Conservation (phyloP, 495 filamentous ascomycete genomes). For the Penicillium cosmopolitanum region DNA sequence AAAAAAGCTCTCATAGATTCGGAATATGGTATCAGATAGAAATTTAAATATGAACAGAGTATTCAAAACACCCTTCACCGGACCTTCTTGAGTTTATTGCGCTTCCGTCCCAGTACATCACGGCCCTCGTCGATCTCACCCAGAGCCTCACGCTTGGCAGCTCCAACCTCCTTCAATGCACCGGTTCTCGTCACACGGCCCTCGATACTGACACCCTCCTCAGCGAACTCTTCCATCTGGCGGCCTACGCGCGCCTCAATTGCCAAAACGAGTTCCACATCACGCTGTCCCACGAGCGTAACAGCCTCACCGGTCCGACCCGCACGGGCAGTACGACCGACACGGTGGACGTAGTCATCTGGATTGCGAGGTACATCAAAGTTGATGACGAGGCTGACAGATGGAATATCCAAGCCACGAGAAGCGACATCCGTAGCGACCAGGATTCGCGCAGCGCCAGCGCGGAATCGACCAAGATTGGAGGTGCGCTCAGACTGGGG, state of each 20-base stretch:
- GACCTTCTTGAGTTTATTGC: constrained; percentile 52
- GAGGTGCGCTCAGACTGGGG: constrained; percentile 79
- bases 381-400: constrained; percentile 88
- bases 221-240: constrained; percentile 78
- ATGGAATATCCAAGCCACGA: constrained; percentile 95
- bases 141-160: constrained; percentile 88
- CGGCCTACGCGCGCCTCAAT: constrained; percentile 84
- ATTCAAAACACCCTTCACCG: constrained; percentile 28
- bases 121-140: constrained; percentile 89
- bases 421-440: constrained; percentile 96
- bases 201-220: constrained; percentile 91
- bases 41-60: constrained; percentile 9
- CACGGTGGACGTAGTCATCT: constrained; percentile 96
- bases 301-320: constrained; percentile 80
- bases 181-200: constrained; percentile 76
- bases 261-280: constrained; percentile 81
- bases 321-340: constrained; percentile 92
- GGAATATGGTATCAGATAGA: constrained; percentile 23
- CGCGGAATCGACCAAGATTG: constrained; percentile 90
- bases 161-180: constrained; percentile 81
- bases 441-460: constrained; percentile 84
- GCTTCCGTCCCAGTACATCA: constrained; percentile 66
- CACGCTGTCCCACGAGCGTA: constrained; percentile 89
- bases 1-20: constrained; percentile 7
- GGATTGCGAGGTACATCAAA: constrained; percentile 94